Conservation (phyloP, 179 eudicot genomes). For the Beta corolliflora region DNA sequence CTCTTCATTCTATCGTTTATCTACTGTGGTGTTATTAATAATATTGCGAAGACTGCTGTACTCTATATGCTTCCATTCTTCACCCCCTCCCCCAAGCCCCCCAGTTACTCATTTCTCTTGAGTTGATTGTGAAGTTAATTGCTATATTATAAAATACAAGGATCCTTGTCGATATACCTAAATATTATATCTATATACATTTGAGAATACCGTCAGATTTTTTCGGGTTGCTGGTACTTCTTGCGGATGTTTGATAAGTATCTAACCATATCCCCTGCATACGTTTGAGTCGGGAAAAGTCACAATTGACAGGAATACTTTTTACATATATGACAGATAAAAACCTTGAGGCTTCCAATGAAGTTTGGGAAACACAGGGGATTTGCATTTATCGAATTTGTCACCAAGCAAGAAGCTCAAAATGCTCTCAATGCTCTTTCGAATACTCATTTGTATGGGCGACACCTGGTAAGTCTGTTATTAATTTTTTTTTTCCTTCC, state of each 20-base stretch:
- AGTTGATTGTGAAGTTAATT: not conserved
- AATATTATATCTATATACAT: not conserved
- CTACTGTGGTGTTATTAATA: not conserved
- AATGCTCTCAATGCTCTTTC: constrained; percentile 92
- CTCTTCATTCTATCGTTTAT: not conserved
- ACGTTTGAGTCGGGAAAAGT: not conserved
- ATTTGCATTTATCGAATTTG: constrained; percentile 90
- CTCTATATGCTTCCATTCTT: not conserved
- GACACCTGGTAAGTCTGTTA: constrained; percentile 74
- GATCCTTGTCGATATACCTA: not conserved
- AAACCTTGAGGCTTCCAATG: constrained; percentile 82
- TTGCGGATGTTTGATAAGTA: not conserved
- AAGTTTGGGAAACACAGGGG: constrained; percentile 87
- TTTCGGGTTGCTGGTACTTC: not conserved
- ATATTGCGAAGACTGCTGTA: not conserved
- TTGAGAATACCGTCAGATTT: not conserved
- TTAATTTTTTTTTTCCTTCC: not conserved
- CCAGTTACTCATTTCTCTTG: not conserved
- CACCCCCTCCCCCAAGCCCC: not conserved
- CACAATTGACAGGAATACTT: not conserved
- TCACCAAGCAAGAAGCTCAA: constrained; percentile 90
- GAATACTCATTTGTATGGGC: constrained; percentile 89
- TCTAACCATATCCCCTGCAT: not conserved
- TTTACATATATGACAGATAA: constrained; percentile 50
- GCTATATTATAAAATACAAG: not conserved